Conservation (phyloP, 306 rosid genomes). For the Carpinus viminea region DNA sequence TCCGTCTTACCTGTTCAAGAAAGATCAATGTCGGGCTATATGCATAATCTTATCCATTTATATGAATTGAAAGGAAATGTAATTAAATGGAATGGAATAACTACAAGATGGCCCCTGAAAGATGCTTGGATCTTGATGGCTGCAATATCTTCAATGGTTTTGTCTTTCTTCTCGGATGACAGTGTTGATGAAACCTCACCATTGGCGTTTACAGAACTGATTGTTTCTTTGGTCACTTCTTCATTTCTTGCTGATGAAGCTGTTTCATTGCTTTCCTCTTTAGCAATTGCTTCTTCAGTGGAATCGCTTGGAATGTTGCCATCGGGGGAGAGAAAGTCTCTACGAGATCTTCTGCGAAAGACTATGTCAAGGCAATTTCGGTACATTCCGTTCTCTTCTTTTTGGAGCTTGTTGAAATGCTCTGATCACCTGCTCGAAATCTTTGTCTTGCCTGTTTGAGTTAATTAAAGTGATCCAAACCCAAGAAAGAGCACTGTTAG, state of each 20-base stretch:
- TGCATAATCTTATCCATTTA: too few species aligned
- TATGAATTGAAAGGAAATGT: background rate
- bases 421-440: background rate
- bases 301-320: conserved; percentile 26
- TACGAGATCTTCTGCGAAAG: conserved; percentile 35
- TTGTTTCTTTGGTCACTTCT: background rate
- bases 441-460: background rate
- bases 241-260: background rate
- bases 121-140: background rate
- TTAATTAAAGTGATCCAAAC: background rate
- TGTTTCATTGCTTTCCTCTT: conserved; percentile 15
- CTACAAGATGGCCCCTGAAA: too few species aligned
- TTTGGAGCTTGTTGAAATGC: background rate
- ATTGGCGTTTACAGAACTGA: background rate
- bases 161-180: background rate
- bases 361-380: conserved; percentile 49
- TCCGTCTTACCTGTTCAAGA: background rate
- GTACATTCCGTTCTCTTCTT: conserved; percentile 29
- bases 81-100: background rate
- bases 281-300: conserved; percentile 20
- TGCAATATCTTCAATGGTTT: conserved; percentile 35
- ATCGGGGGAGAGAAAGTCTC: conserved; percentile 32
- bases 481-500: background rate
- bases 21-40: background rate
- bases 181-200: background rate